Conservation (phyloP, 352 stramenopile genomes). For the Globisporangium acanthophoron region DNA sequence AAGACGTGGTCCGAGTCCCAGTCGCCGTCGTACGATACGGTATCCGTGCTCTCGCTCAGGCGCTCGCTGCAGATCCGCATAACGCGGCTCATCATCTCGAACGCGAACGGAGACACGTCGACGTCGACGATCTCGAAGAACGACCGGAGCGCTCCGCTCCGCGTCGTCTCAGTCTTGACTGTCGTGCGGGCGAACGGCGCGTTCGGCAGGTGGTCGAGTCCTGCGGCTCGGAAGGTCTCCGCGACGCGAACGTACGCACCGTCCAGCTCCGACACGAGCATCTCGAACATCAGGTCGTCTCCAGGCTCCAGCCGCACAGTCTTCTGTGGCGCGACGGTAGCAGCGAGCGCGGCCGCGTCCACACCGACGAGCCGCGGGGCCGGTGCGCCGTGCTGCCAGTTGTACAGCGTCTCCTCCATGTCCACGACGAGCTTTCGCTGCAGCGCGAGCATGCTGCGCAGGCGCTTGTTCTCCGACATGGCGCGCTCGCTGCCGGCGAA, state of each 20-base stretch:
- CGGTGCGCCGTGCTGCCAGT: slow-evolving; percentile 3
- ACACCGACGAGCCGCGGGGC: neutral
- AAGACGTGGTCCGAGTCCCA: slow-evolving; percentile 3
- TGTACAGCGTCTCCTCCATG: slow-evolving; percentile 11
- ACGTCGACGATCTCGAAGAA: neutral
- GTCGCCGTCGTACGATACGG: neutral
- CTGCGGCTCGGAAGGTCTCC: neutral
- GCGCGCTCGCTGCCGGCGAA: neutral
- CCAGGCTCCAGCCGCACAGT: slow-evolving; percentile 6
- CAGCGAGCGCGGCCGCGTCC: too few relatives aligned
- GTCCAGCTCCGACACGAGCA: slow-evolving; percentile 11
- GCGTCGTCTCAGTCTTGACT: neutral
- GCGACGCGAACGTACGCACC: slow-evolving; percentile 1
- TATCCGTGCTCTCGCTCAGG: neutral
- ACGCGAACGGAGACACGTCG: slow-evolving; percentile 1
- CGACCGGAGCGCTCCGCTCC: neutral
- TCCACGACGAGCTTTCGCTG: slow-evolving; percentile 5
- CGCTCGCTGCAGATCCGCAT: neutral
- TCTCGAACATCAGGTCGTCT: slow-evolving; percentile 10
- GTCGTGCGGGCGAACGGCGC: neutral
- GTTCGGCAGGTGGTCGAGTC: neutral
- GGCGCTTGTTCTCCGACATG: slow-evolving; percentile 6
- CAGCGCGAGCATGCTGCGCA: slow-evolving; percentile 6
- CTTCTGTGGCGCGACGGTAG: neutral
- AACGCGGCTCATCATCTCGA: neutral